A percentile compares a stretch with the other conserved stretches of the same genome.
These are phyloP conservation scores for Sphaerulina vaccinii DNA, from an alignment of 2,329 filamentous ascomycete genomes.

Conservation along the genomic window DNA sequence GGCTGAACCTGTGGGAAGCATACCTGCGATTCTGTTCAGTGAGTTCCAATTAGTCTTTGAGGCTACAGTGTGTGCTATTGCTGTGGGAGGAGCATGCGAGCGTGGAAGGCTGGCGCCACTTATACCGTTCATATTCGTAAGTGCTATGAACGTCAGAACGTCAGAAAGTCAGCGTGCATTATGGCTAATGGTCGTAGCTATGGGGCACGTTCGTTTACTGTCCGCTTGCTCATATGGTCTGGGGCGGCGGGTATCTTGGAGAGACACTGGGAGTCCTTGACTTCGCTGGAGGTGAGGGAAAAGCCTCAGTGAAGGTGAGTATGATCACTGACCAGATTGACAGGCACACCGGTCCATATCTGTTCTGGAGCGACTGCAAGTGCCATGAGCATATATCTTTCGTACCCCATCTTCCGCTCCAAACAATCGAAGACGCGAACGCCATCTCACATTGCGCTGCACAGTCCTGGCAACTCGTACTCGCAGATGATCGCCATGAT, in stretches of 20 bases:
- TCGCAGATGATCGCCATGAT: conserved; percentile 51
- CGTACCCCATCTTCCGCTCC: conserved; percentile 51
- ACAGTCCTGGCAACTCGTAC: conserved; percentile 50
- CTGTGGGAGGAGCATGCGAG: conserved; percentile 51
- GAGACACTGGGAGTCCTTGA: conserved; percentile 46
- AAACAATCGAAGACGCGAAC: conserved; percentile 46
- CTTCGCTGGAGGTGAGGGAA: conserved; percentile 42
- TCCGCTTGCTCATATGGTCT: conserved; percentile 51
- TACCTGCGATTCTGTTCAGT: conserved; percentile 52
- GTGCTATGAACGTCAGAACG: neutral
- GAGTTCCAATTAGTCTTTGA: conserved; percentile 54
- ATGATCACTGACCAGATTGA: neutral
- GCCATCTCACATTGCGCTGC: conserved; percentile 48
- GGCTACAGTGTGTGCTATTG: conserved; percentile 53
- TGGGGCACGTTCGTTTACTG: conserved; percentile 53
- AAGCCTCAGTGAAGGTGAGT: neutral
- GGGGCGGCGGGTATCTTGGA: conserved; percentile 48
- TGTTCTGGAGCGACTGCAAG: conserved; percentile 47
- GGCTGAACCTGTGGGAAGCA: conserved; percentile 50
- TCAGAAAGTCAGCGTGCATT: neutral
- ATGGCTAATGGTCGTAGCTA: conserved; percentile 27
- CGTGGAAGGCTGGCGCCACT: conserved; percentile 48
- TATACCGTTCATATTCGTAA: conserved; percentile 49
- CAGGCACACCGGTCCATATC: conserved; percentile 44
- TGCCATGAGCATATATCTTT: conserved; percentile 51